Conservation (phyloP, 148 eudicot genomes). For the Salicornia ramosissima region DNA sequence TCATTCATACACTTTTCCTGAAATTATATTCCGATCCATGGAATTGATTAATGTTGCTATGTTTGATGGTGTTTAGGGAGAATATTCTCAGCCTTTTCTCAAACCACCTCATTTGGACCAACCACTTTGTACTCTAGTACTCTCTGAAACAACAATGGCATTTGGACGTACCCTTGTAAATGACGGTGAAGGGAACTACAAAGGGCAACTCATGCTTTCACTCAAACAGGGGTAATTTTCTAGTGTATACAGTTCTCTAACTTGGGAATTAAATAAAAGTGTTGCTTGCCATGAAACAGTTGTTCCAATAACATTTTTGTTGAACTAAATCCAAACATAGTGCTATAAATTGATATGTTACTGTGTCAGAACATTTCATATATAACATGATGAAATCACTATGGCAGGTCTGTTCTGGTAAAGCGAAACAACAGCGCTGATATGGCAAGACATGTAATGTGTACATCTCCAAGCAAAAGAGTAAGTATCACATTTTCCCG, state of each 20-base stretch:
- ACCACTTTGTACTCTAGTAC: conserved; percentile 67
- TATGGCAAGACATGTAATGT: conserved; percentile 79
- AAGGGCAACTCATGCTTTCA: conserved; percentile 74
- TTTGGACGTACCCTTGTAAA: conserved; percentile 70
- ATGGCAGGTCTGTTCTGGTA: conserved; percentile 67
- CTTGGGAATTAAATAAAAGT: too few species aligned
- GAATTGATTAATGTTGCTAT: neutral
- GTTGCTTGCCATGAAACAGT: neutral
- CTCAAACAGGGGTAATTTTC: conserved; percentile 84
- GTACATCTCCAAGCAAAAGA: conserved; percentile 69
- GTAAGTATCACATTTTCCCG: conserved; percentile 73
- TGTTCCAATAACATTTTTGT: neutral
- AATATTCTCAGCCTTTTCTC: conserved; percentile 82
- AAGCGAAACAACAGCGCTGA: conserved; percentile 96
- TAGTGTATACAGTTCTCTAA: too few species aligned
- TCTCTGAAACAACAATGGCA: conserved; percentile 76
- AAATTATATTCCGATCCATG: neutral
- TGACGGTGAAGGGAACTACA: conserved; percentile 79
- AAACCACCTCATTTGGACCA: conserved; percentile 98
- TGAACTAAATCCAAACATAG: too few species aligned
- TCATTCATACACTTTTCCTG: neutral
- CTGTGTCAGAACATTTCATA: neutral
- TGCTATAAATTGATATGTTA: neutral
- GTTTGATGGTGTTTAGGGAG: conserved; percentile 47
- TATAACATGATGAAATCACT: neutral